Evolutionary conservation across 2,329 filamentous ascomycete species (phyloP).

Genomic region (Cyanodermella asteris): DNA sequence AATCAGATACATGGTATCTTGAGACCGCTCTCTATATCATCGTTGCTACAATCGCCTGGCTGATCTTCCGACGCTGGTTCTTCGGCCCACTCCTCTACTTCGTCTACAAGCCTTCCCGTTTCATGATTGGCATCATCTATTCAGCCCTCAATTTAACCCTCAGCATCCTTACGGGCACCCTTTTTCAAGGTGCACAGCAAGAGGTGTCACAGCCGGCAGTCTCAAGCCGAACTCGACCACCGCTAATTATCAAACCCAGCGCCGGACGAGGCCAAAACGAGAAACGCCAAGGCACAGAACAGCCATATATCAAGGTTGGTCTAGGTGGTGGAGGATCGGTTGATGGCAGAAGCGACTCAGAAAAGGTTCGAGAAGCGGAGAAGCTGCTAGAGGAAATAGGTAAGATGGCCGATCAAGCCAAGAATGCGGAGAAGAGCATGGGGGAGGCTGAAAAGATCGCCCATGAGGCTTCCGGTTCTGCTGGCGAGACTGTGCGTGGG

Average conservation of each 20-base stretch:
- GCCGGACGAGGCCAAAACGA: constrained; percentile 4
- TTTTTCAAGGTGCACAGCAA: too few relatives aligned
- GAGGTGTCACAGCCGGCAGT: too few relatives aligned
- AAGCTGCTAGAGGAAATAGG: constrained; percentile 18
- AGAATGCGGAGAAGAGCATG: constrained; percentile 7
- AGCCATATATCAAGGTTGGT: constrained; percentile 22
- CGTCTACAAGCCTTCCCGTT: too few relatives aligned
- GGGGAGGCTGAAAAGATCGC: not conserved
- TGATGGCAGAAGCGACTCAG: too few relatives aligned
- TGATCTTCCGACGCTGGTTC: constrained; percentile 61
- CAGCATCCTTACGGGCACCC: too few relatives aligned
- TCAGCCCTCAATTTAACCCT: too few relatives aligned
- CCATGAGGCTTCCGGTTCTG: not conserved
- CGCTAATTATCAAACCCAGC: constrained; percentile 6
- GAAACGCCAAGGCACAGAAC: too few relatives aligned
- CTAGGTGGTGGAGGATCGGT: constrained; percentile 25
- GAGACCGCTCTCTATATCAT: constrained; percentile 76
- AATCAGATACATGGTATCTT: constrained; percentile 96
- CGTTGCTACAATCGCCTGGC: constrained; percentile 55
- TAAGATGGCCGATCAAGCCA: constrained; percentile 15
- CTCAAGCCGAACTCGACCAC: constrained; percentile 9
- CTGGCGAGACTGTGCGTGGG: not conserved
- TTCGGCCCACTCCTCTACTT: constrained; percentile 72
- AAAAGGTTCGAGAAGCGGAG: constrained; percentile 8
- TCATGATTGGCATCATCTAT: too few relatives aligned